Conservation (phyloP, 345 rosid species). For the Geranium brycei region DNA sequence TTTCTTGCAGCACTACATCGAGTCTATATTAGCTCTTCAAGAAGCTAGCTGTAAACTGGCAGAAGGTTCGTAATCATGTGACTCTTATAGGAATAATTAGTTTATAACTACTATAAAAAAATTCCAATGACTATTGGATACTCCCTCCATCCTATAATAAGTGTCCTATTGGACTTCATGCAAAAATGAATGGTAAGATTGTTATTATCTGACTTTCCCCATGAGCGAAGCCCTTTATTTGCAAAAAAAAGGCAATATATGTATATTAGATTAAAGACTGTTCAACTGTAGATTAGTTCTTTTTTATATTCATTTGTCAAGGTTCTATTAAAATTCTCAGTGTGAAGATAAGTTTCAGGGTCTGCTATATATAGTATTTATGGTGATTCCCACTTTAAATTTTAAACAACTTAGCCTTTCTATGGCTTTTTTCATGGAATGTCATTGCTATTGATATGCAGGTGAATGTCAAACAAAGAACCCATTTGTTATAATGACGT, state of each 20-base stretch:
- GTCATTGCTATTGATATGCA: conserved; percentile 14
- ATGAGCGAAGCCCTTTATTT: too few species aligned
- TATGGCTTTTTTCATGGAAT: conserved; percentile 9
- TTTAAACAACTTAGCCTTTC: background rate
- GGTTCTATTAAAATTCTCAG: too few species aligned
- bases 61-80: conserved; percentile 33
- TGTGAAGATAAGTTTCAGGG: background rate
- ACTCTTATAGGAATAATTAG: background rate
- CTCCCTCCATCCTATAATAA: background rate
- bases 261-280: background rate
- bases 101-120: background rate
- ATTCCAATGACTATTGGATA: background rate
- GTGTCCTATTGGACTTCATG: too few species aligned
- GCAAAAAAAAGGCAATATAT: background rate
- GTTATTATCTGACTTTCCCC: too few species aligned
- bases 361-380: background rate
- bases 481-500: conserved; percentile 91
- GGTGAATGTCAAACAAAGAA: conserved; percentile 45
- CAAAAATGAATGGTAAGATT: too few species aligned
- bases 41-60: conserved; percentile 54
- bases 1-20: conserved; percentile 76
- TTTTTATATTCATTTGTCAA: background rate
- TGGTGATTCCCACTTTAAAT: background rate
- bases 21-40: conserved; percentile 75
- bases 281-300: background rate